Evolutionary conservation across 352 stramenopile genomes (phyloP).

Genomic region (Phytophthora cactorum): DNA sequence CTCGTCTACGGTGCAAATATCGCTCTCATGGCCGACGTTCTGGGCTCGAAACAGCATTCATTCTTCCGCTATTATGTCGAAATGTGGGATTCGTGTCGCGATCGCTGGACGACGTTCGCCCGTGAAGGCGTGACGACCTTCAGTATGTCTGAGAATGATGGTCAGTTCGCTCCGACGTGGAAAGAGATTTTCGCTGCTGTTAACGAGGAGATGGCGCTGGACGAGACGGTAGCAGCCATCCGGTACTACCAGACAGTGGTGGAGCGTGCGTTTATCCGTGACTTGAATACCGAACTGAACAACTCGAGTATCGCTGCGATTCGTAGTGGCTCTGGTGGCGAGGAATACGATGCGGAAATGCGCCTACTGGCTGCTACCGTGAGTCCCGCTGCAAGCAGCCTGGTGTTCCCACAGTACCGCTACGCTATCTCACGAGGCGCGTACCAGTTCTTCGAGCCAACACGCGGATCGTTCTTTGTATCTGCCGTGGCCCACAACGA

Average conservation of each 20-base stretch:
- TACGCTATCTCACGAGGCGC: slow-evolving; percentile 31
- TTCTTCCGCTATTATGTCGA: slow-evolving; percentile 38
- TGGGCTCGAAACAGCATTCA: slow-evolving; percentile 34
- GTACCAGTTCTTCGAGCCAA: slow-evolving; percentile 46
- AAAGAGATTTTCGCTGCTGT: slow-evolving; percentile 32
- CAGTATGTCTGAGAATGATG: slow-evolving; percentile 32
- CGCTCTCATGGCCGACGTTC: slow-evolving; percentile 35
- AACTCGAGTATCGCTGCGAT: slow-evolving; percentile 7
- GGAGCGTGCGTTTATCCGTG: slow-evolving; percentile 35
- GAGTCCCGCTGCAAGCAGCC: slow-evolving; percentile 27
- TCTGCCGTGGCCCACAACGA: slow-evolving; percentile 37
- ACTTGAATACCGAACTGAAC: slow-evolving; percentile 19
- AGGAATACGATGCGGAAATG: slow-evolving; percentile 41
- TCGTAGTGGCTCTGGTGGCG: slow-evolving; percentile 4
- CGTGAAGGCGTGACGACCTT: slow-evolving; percentile 46
- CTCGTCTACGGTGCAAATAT: slow-evolving; percentile 35
- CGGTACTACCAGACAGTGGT: slow-evolving; percentile 44
- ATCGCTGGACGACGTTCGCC: slow-evolving; percentile 42
- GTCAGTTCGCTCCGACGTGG: slow-evolving; percentile 32
- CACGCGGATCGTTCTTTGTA: slow-evolving; percentile 38
- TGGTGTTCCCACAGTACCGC: slow-evolving; percentile 41
- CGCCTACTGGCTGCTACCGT: slow-evolving; percentile 34
- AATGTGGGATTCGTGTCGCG: slow-evolving; percentile 36
- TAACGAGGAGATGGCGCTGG: slow-evolving; percentile 38
- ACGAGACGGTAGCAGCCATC: slow-evolving; percentile 41